Percentiles rank a stretch among this genome's conserved stretches.
These are phyloP conservation scores for Cladosporium phlei DNA, from an alignment of 2,329 filamentous ascomycete genomes.

Conservation along the genomic window DNA sequence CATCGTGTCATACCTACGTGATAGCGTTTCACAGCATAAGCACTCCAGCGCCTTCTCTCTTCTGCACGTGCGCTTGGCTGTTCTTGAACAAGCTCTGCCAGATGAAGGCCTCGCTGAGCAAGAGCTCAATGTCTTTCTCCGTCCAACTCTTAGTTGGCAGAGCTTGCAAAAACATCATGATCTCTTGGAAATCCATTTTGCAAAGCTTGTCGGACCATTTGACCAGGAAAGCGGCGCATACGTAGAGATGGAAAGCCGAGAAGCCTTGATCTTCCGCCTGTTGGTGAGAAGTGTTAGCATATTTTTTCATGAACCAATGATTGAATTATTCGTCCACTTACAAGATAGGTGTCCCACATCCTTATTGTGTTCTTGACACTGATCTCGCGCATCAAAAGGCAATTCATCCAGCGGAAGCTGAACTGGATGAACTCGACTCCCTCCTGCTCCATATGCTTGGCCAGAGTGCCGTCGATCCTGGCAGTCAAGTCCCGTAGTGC, in stretches of 20 bases:
- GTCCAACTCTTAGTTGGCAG: constrained; percentile 92
- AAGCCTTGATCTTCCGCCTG: constrained; percentile 98
- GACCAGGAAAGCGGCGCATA: constrained; percentile 94
- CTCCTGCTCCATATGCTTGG: constrained; percentile 84
- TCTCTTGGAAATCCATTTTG: constrained; percentile 97
- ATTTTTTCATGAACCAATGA: too few species aligned
- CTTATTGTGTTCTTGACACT: constrained; percentile 93
- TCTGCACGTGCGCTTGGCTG: constrained; percentile 76
- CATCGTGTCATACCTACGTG: background rate
- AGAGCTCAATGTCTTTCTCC: constrained; percentile 93
- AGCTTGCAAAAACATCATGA: constrained; percentile 99
- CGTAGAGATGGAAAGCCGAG: constrained; percentile 96
- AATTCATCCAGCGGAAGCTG: constrained; percentile 99
- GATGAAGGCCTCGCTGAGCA: constrained; percentile 94
- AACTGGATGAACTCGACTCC: constrained; percentile 99
- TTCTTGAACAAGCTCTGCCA: constrained; percentile 98
- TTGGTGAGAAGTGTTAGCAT: too few species aligned
- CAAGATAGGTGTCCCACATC: constrained; percentile 99
- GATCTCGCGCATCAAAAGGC: constrained; percentile 93
- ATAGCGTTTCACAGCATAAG: constrained; percentile 12
- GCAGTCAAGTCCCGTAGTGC: constrained; percentile 85
- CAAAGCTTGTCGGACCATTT: constrained; percentile 96
- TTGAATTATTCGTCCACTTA: too few species aligned
- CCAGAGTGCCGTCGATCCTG: constrained; percentile 76
- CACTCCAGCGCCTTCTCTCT: constrained; percentile 11